Conservation (phyloP, 768 basidiomycete genomes). For the Rhodocollybia butyracea region DNA sequence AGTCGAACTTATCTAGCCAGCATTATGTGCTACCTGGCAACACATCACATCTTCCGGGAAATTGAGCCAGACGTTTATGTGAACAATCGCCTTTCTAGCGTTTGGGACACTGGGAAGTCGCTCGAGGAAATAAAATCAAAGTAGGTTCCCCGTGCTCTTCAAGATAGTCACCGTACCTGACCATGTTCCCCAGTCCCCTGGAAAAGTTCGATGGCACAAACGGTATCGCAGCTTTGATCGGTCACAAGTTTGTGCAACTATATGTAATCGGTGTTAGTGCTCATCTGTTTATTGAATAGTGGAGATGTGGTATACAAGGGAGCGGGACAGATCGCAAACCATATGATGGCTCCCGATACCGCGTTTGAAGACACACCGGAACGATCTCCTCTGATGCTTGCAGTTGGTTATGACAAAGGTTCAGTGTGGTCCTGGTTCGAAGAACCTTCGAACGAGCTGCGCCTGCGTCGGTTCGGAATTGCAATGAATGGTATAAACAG, state of each 20-base stretch:
- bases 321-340: background rate
- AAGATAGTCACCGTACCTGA: background rate
- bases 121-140: conserved; percentile 14
- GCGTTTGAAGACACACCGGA: conserved; percentile 3
- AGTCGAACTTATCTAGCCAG: conserved; percentile 18
- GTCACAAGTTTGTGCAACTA: conserved; percentile 10
- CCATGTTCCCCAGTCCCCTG: background rate
- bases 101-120: conserved; percentile 22
- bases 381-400: background rate
- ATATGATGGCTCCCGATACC: conserved; percentile 1
- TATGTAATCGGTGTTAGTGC: no score
- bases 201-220: conserved; percentile 9
- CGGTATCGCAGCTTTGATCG: conserved; percentile 14
- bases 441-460: conserved; percentile 1
- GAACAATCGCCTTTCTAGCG: conserved; percentile 27
- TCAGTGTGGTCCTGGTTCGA: conserved; percentile 6
- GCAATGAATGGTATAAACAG: conserved; percentile 5
- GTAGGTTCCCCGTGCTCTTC: conserved; percentile 11
- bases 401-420: background rate
- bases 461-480: conserved; percentile 2
- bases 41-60: conserved; percentile 31
- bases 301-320: conserved; percentile 3
- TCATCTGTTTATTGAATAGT: background rate
- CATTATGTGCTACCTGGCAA: conserved; percentile 28
- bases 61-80: conserved; percentile 25